Conservation (phyloP, 306 rosid genomes). For the Phaseolus lunatus region DNA sequence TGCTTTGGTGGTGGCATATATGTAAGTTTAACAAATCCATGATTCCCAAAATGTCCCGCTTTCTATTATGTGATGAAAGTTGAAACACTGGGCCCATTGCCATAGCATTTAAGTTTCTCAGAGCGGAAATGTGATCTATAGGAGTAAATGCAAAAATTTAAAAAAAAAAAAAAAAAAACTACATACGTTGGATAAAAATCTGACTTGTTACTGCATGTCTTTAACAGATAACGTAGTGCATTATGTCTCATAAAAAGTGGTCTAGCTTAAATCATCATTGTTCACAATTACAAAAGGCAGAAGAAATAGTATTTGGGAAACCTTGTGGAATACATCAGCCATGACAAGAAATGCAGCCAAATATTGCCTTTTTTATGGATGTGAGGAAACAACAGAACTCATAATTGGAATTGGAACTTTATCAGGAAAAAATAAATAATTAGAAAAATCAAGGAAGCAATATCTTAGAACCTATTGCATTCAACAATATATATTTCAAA, state of each 20-base stretch:
- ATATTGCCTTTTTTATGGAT: background rate
- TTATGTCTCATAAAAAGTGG: background rate
- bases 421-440: background rate
- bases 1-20: background rate
- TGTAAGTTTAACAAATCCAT: constrained; percentile 5
- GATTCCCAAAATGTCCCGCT: constrained; percentile 23
- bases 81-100: constrained; percentile 10
- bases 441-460: constrained; percentile 26
- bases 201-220: constrained; percentile 32
- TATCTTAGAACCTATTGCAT: constrained; percentile 2
- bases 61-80: constrained; percentile 20
- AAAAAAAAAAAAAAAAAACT: background rate
- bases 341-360: constrained; percentile 13
- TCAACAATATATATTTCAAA: constrained; percentile 20
- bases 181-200: background rate
- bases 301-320: constrained; percentile 25
- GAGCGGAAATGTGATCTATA: background rate
- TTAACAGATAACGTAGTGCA: background rate
- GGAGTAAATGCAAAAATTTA: constrained; percentile 5
- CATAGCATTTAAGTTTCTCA: constrained; percentile 8
- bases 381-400: constrained; percentile 30
- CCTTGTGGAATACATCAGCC: constrained; percentile 16
- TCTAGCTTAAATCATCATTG: background rate
- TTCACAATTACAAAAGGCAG: constrained; percentile 21
- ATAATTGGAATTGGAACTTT: constrained; percentile 9